Base-by-base conservation (phyloP, 2,329 filamentous ascomycete genomes). In the Coleophoma eucalyptorum region DNA sequence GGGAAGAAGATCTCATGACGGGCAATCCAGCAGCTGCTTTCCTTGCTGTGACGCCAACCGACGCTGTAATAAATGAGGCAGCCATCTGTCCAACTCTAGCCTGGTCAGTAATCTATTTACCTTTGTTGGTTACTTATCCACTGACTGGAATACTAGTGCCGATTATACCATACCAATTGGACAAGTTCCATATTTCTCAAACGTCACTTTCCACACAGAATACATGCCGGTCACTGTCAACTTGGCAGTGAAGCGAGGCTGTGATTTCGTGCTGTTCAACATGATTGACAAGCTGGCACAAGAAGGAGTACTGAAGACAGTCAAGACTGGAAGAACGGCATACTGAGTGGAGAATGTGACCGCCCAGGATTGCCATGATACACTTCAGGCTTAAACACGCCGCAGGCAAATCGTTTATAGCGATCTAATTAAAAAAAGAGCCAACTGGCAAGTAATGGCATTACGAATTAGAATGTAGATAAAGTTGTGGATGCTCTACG, bases 91-190 rank as follows among this genome's bases (percentile, higher is more conserved):
- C 67, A 10, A 64, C 67, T 37, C 65, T 66, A 54, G 69, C 67
- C 10, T 68, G 67, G 42, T 44, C 31, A 7, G 42, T 44, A 5
- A n/a, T 5, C 35, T 11, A 5, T 38, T 3, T 12, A n/a, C 13
- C 35, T n/a, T n/a, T n/a, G n/a, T n/a, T 40, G 12, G 37, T 12
- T 38, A 10, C 16, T n/a, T 3, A n/a, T 40, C 20, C 37, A 40
- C 7, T 44, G 42, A 26, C 15, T 16, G 5, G 5, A 26, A 26
- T 26, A 26, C 12, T 32, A 44, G 42, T 43, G 69, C 69, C 1
- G 68, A 73, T 50, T 69, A 69, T 46, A 72, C 67, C 1, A 59
- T 75, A 15, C 71, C 71, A 12, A 69, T 75, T 46, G 72, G 72
- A 1, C 69, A 75, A 56, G 67, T 73, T 4, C 51, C 62, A 11